These are phyloP conservation scores for Picea engelmannii DNA, from an alignment of 83 land plant species.

Conservation along the genomic window DNA sequence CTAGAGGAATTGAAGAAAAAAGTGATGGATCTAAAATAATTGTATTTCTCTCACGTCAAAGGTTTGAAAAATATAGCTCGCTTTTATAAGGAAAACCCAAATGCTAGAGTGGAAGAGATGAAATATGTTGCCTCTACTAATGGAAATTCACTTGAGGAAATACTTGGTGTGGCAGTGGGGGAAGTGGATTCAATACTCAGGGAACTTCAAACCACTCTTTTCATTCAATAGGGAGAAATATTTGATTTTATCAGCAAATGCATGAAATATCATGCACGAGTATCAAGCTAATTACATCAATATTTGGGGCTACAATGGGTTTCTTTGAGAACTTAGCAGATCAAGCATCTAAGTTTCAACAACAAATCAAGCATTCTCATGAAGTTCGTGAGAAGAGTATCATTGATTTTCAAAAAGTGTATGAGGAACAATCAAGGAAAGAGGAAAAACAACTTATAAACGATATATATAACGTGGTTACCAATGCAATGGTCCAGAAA, in stretches of 20 bases:
- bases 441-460: conserved; percentile 66
- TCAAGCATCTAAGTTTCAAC: too few relatives aligned
- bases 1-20: conserved; percentile 48
- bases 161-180: conserved; percentile 41
- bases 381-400: too few relatives aligned
- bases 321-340: too few relatives aligned
- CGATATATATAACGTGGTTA: conserved; percentile 53
- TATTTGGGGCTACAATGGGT: conserved; percentile 13
- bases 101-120: conserved; percentile 52
- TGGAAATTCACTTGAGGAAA: conserved; percentile 45
- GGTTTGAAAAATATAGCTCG: conserved; percentile 55
- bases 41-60: conserved; percentile 55
- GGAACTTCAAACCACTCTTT: conserved; percentile 55
- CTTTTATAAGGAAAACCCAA: conserved; percentile 45
- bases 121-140: conserved; percentile 25
- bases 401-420: conserved; percentile 35
- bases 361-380: too few relatives aligned
- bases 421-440: conserved; percentile 65
- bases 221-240: conserved; percentile 72
- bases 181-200: conserved; percentile 58
- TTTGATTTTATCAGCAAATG: conserved; percentile 72
- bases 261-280: conserved; percentile 73
- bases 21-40: conserved; percentile 29
- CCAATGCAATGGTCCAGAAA: conserved; percentile 49
- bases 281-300: conserved; percentile 40